Base-by-base conservation (phyloP, 1,284 basidiomycete genomes). In the Ustilago lituana region DNA sequence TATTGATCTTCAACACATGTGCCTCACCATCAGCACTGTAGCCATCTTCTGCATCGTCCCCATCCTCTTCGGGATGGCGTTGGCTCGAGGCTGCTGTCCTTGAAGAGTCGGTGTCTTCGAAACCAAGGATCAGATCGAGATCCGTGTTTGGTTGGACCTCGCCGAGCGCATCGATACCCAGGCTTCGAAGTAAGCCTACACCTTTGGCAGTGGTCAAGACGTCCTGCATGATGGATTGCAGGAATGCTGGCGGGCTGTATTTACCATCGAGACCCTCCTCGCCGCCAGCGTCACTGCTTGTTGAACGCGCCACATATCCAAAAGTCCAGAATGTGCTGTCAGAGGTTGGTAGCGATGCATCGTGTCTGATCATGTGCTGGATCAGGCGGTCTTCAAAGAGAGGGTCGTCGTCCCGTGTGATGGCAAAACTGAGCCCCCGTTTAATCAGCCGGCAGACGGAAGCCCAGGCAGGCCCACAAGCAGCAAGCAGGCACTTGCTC, bases 101-200 rank as follows among this genome's bases (percentile, higher is more conserved):
- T 7, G 53, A 20, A 8, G 19, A 17, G 6, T 6, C n/a, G 19
- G 15, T 14, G 14, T 7, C 5, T 1, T 45, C 19, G 22, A 58
- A n/a, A 20, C 59, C 54, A 22, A 69, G 52, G 23, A 69, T 32
- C 8, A 41, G 39, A 17, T 47, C 55, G 0, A 69, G 51, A 19
- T 63, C 43, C 5, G 33, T n/a, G 24, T 50, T 40, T 0, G 60
- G 66, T 40, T 46, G 59, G 7, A 69, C 59, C 12, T 49, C 66
- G 24, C 66, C 66, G 2, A 69, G 44, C 3, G 66, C 61, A 17
- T 70, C 70, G n/a, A 69, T 39, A 5, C 71, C 71, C 19, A 73
- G 41, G 22, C 67, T 63, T 15, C 71, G 48, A 7, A 73, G 56
- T 32, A 73, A 36, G 11, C 71, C 67, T 0, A 73, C 71, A 4